phyloP scores from a whole-genome alignment of 768 basidiomycete species.

The Lepiota brunneoincarnata region DNA sequence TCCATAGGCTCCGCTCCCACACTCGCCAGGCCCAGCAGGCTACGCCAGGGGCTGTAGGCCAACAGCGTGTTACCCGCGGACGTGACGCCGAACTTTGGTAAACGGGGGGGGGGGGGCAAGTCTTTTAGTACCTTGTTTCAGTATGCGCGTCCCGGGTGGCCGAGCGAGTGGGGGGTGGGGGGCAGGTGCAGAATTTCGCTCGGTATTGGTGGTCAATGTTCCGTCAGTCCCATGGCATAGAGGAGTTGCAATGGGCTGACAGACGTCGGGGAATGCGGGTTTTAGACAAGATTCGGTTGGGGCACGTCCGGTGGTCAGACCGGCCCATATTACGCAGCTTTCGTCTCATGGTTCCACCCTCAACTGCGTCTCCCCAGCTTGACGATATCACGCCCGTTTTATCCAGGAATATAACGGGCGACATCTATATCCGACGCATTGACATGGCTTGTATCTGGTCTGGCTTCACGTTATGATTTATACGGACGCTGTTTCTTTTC shows the following conservation, averaged over 20 bases:
- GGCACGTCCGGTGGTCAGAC: conserved; percentile 40
- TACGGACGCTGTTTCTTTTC: conserved; percentile 82
- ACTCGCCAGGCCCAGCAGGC: conserved; percentile 78
- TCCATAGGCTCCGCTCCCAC: conserved; percentile 77
- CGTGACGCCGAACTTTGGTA: conserved; percentile 58
- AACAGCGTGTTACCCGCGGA: conserved; percentile 41
- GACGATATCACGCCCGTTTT: conserved; percentile 6
- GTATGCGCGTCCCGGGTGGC: conserved; percentile 43
- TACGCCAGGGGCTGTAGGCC: conserved; percentile 46
- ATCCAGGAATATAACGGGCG: conserved; percentile 6
- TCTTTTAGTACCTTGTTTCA: conserved; percentile 24
- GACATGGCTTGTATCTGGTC: conserved; percentile 10
- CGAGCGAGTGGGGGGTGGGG: conserved; percentile 47
- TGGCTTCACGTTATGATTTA: conserved; percentile 22
- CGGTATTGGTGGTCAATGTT: conserved; percentile 32
- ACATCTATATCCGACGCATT: conserved; percentile 9
- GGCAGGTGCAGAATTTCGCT: conserved; percentile 40
- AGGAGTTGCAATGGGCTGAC: conserved; percentile 12
- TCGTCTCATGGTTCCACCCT: conserved; percentile 9
- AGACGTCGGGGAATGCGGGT: conserved; percentile 11
- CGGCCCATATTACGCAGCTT: conserved; percentile 21
- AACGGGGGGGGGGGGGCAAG: conserved; percentile 27
- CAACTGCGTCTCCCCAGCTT: conserved; percentile 7
- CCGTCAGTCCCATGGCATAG: conserved; percentile 12
- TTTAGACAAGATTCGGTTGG: conserved; percentile 28